Percentiles rank a stretch among this genome's conserved stretches.
phyloP scores from a whole-genome alignment of 2,329 filamentous ascomycete genomes.

The Colletotrichum costaricense region DNA sequence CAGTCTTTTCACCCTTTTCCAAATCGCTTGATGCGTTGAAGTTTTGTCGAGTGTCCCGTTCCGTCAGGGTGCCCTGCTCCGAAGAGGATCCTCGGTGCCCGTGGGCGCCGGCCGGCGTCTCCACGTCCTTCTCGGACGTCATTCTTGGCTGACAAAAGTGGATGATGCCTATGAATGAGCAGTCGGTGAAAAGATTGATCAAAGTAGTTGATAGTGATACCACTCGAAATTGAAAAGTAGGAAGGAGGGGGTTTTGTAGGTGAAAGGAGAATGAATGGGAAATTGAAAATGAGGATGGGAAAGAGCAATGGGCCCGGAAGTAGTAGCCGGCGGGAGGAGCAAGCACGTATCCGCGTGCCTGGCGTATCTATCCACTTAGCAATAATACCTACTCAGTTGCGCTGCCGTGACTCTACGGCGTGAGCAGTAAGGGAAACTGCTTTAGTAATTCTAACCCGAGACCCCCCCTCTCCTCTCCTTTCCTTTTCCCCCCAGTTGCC shows the following conservation, averaged over 20 bases:
- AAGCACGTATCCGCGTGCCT: background rate
- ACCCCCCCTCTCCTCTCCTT: background rate
- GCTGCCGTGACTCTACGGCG: background rate
- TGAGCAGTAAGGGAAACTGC: background rate
- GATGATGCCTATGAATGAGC: background rate
- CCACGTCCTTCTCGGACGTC: constrained; percentile 23
- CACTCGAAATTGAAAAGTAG: background rate
- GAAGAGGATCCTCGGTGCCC: constrained; percentile 22
- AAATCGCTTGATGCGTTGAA: constrained; percentile 6
- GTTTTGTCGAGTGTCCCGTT: constrained; percentile 12
- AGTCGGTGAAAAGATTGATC: background rate
- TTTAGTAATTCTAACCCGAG: constrained; percentile 1
- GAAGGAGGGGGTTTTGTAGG: background rate
- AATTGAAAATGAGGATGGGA: background rate
- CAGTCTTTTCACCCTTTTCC: constrained; percentile 5
- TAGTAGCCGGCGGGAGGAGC: background rate
- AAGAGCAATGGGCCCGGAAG: background rate
- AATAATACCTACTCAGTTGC: background rate
- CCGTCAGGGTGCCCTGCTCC: constrained; percentile 15
- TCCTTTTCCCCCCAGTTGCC: constrained; percentile 1
- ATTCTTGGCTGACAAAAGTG: background rate
- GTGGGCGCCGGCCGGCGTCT: constrained; percentile 18
- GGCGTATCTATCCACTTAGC: background rate
- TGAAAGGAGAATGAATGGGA: background rate
- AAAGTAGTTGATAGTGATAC: background rate